Base-by-base conservation (phyloP, 2,329 filamentous ascomycete species). In the Penicillium sp. region DNA sequence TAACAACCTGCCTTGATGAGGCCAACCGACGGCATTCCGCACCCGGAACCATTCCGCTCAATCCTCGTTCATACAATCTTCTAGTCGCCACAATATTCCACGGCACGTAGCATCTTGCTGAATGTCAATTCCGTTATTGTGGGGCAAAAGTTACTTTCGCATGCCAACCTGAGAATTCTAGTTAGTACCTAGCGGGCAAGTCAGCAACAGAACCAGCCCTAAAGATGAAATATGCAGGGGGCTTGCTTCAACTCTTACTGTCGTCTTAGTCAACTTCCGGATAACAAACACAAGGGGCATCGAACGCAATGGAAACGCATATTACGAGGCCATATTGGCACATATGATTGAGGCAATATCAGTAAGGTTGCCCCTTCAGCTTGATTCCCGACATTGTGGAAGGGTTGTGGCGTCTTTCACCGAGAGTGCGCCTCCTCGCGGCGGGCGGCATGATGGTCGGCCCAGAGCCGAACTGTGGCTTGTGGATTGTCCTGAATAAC, bases 1-100 rank as follows among this genome's bases (percentile, higher is more conserved):
- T 23, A 54, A 44, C 49, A 48, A n/a, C 54, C 19, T 19, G 19
- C 58, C 19, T 31, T 26, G 35, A 49, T 47, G 48, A 38, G 47
- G 47, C 46, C 62, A 69, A 45, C 67, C 67, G 67, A 67, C 58
- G 17, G 19, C 9, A 56, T 70, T 70, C 69, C 69, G 68, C 66
- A 61, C 61, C 48, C 68, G 69, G 68, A 70, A 68, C 6, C 1
- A 51, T 70, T 70, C 69, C 69, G 69, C 67, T 19, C 49, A 38
- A 9, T 3, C 15, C 21, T 21, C 19, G 9, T 21, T 5, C 41
- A 50, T 17, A 58, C n/a, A 26, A 47, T n/a, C n/a, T 21, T 47
- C 6, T 47, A 17, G 23, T 7, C 23, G 26, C n/a, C 45, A 26
- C 35, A 41, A 5, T 15, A 41, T 41, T 41, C 35, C 35, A 41